A percentile compares a stretch with the other conserved stretches of the same genome.
Evolutionary conservation across 2,329 filamentous ascomycete species (phyloP).

Genomic region (Paraphoma sp.): DNA sequence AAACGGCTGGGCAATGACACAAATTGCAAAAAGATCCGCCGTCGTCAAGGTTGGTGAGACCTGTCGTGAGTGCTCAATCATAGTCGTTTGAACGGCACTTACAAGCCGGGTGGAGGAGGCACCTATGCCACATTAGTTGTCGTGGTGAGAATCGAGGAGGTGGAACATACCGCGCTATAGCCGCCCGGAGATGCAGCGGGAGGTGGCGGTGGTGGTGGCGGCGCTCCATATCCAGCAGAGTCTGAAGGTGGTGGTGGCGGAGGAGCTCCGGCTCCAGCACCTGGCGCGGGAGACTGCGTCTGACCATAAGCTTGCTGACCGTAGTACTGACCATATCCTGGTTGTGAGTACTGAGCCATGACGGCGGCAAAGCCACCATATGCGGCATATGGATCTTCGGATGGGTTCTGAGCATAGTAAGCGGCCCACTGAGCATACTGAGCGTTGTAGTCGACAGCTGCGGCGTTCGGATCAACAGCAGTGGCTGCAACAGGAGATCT

Average conservation of each 20-base stretch:
- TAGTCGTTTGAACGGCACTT: conserved; percentile 23
- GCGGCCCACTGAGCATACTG: conserved; percentile 85
- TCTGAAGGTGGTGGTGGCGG: conserved; percentile 42
- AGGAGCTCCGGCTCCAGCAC: conserved; percentile 31
- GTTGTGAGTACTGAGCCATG: conserved; percentile 35
- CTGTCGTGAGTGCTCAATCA: conserved; percentile 21
- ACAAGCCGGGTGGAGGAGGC: conserved; percentile 44
- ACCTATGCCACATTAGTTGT: conserved; percentile 19
- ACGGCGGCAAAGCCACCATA: conserved; percentile 74
- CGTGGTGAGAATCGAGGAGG: background rate
- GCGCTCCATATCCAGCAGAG: conserved; percentile 34
- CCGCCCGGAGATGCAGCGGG: conserved; percentile 39
- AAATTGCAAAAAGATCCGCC: background rate
- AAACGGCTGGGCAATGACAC: background rate
- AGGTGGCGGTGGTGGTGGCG: conserved; percentile 45
- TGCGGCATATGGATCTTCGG: conserved; percentile 85
- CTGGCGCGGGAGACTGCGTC: conserved; percentile 36
- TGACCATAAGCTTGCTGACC: conserved; percentile 30
- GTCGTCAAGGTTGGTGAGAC: background rate
- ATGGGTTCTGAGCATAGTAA: conserved; percentile 67
- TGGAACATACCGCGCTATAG: conserved; percentile 43
- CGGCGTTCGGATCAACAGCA: conserved; percentile 50
- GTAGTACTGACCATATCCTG: conserved; percentile 38
- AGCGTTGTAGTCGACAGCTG: conserved; percentile 71
- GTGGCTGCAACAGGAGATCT: conserved; percentile 45